A percentile compares a stretch with the other conserved stretches of the same genome.
These are phyloP conservation scores for Aspergillus diversus DNA, from an alignment of 495 filamentous ascomycete genomes.

Conservation along the genomic window DNA sequence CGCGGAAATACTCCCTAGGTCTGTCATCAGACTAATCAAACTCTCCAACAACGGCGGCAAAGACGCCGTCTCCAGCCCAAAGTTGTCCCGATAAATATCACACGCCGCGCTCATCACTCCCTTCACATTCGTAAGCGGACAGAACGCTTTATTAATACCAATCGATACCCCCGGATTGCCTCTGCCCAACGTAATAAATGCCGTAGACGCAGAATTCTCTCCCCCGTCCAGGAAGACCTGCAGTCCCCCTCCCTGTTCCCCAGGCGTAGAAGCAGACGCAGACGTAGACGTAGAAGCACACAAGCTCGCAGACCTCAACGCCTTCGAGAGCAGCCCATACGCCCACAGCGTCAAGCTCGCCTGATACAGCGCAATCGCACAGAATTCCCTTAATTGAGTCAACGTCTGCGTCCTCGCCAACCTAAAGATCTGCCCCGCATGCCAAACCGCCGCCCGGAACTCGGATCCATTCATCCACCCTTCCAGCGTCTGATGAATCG, in stretches of 20 bases:
- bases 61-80: background rate
- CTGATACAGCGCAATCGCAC: background rate
- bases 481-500: background rate
- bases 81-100: background rate
- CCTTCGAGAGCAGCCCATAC: background rate
- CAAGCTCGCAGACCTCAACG: background rate
- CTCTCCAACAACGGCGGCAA: slow-evolving; percentile 1
- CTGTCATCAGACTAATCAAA: slow-evolving; percentile 1
- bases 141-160: background rate
- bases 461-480: slow-evolving; percentile 3
- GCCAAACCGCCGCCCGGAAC: slow-evolving; percentile 1
- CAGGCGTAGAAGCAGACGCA: too few relatives aligned
- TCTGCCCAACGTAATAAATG: background rate
- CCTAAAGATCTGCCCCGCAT: background rate
- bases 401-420: background rate
- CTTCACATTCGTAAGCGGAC: background rate
- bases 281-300: too few relatives aligned
- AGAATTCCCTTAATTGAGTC: background rate
- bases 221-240: background rate
- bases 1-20: background rate
- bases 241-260: background rate
- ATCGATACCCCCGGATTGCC: background rate
- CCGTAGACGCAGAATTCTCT: background rate
- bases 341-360: slow-evolving; percentile 5
- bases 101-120: background rate